Conservation (phyloP, 2,329 filamentous ascomycete species). For the Catunica adiposa region DNA sequence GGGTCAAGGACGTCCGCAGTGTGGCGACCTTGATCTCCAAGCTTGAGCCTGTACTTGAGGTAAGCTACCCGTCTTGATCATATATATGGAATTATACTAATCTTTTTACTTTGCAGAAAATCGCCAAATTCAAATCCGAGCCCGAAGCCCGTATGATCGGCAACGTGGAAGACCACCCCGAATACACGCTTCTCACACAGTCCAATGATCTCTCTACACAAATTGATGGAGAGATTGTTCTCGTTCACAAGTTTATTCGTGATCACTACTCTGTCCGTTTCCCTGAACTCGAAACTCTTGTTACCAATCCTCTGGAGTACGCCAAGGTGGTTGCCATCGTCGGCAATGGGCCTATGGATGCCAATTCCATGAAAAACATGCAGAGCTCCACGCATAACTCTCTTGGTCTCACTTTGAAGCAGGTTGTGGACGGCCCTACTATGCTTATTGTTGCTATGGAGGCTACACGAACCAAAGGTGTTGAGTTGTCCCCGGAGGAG, state of each 20-base stretch:
- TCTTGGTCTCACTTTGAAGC: slow-evolving; percentile 56
- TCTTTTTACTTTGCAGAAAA: slow-evolving; percentile 49
- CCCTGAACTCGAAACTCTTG: slow-evolving; percentile 75
- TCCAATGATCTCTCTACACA: slow-evolving; percentile 80
- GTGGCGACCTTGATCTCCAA: slow-evolving; percentile 70
- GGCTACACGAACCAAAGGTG: slow-evolving; percentile 74
- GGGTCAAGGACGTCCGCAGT: slow-evolving; percentile 60
- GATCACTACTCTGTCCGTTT: slow-evolving; percentile 93
- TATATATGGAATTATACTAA: slow-evolving; percentile 59
- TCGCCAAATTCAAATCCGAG: slow-evolving; percentile 56
- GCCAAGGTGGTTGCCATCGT: slow-evolving; percentile 88
- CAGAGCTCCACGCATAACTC: slow-evolving; percentile 64
- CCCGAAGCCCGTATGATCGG: slow-evolving; percentile 52
- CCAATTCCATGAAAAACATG: slow-evolving; percentile 61
- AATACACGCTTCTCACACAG: slow-evolving; percentile 75
- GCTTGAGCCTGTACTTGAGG: slow-evolving; percentile 65
- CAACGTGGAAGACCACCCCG: slow-evolving; percentile 79
- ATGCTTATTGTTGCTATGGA: slow-evolving; percentile 94
- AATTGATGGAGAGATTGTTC: slow-evolving; percentile 81
- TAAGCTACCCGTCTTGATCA: slow-evolving; percentile 32
- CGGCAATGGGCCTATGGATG: slow-evolving; percentile 76
- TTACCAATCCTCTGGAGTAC: slow-evolving; percentile 86
- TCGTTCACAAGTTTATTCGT: slow-evolving; percentile 90
- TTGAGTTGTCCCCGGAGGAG: slow-evolving; percentile 58
- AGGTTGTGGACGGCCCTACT: slow-evolving; percentile 72